Evolutionary conservation across 1,139 yeast species (phyloP).

Genomic region (Candida mesenterica): DNA sequence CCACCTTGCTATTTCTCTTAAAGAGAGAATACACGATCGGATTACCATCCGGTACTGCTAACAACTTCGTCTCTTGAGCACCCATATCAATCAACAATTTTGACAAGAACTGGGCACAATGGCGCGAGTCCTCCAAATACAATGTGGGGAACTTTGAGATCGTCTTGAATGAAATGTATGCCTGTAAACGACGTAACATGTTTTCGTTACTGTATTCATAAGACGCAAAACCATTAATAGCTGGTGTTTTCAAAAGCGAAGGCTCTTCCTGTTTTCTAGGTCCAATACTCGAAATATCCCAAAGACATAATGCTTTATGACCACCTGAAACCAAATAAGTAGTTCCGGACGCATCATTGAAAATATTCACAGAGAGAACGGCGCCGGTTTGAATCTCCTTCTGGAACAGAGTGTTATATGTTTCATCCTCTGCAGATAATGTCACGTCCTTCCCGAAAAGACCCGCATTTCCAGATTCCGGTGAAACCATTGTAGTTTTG

Average conservation of each 20-base stretch:
- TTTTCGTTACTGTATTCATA: slow-evolving; percentile 49
- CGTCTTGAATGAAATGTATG: slow-evolving; percentile 68
- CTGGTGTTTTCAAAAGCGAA: not conserved
- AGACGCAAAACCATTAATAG: not conserved
- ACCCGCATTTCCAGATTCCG: not conserved
- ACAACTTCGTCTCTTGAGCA: slow-evolving; percentile 61
- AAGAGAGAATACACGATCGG: slow-evolving; percentile 83
- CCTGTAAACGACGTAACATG: slow-evolving; percentile 59
- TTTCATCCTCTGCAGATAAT: slow-evolving; percentile 19
- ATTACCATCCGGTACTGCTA: slow-evolving; percentile 74
- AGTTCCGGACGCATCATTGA: slow-evolving; percentile 18
- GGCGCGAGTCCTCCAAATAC: slow-evolving; percentile 75
- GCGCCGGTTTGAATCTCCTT: slow-evolving; percentile 14
- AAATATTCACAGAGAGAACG: slow-evolving; percentile 31
- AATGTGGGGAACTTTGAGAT: slow-evolving; percentile 69
- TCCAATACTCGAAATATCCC: slow-evolving; percentile 33
- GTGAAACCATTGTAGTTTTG: slow-evolving; percentile 3
- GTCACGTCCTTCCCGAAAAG: slow-evolving; percentile 9
- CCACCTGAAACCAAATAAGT: slow-evolving; percentile 42
- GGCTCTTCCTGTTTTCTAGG: slow-evolving; percentile 6
- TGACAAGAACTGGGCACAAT: slow-evolving; percentile 77
- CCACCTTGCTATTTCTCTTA: slow-evolving; percentile 34
- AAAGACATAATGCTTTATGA: slow-evolving; percentile 31
- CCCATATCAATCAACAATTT: slow-evolving; percentile 68
- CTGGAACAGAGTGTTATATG: slow-evolving; percentile 13